A percentile compares a stretch with the other conserved stretches of the same genome.
These are phyloP conservation scores for Aureobasidium sp. DNA, from an alignment of 2,329 filamentous ascomycete species.

Conservation along the genomic window DNA sequence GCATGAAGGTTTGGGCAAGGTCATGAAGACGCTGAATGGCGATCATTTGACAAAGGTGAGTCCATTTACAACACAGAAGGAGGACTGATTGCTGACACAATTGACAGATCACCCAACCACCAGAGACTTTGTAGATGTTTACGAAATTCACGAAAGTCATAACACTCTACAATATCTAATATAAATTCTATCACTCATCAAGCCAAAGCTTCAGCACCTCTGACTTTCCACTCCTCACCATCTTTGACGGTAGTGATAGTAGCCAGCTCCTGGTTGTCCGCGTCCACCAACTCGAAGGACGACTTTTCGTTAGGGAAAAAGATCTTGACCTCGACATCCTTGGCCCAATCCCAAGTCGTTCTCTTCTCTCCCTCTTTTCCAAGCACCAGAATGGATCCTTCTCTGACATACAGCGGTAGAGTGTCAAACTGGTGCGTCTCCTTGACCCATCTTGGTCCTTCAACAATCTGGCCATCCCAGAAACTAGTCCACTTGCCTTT, in stretches of 20 bases:
- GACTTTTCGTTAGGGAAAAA: slow-evolving; percentile 33
- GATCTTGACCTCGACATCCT: slow-evolving; percentile 31
- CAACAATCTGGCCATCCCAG: slow-evolving; percentile 37
- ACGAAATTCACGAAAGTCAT: neutral
- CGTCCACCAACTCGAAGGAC: slow-evolving; percentile 31
- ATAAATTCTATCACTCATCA: neutral
- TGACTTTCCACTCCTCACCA: slow-evolving; percentile 30
- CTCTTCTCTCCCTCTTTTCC: slow-evolving; percentile 32
- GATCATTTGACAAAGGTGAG: slow-evolving; percentile 35
- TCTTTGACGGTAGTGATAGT: slow-evolving; percentile 26
- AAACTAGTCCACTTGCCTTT: slow-evolving; percentile 46
- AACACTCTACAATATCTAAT: neutral
- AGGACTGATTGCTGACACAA: too few relatives aligned
- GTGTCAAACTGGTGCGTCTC: slow-evolving; percentile 36
- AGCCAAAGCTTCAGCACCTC: slow-evolving; percentile 12
- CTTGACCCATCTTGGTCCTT: slow-evolving; percentile 40
- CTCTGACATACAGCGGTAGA: slow-evolving; percentile 36
- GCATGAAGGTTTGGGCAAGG: slow-evolving; percentile 40
- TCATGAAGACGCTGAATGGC: slow-evolving; percentile 46
- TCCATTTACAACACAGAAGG: too few relatives aligned
- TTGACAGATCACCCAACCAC: slow-evolving; percentile 16
- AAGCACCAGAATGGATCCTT: slow-evolving; percentile 35
- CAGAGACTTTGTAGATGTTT: slow-evolving; percentile 12
- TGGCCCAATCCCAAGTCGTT: slow-evolving; percentile 35
- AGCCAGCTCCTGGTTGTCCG: slow-evolving; percentile 27